A percentile compares a stretch with the other conserved stretches of the same genome.
Conservation (phyloP, 2,329 filamentous ascomycete genomes). For the Geoglossum cookeanum region DNA sequence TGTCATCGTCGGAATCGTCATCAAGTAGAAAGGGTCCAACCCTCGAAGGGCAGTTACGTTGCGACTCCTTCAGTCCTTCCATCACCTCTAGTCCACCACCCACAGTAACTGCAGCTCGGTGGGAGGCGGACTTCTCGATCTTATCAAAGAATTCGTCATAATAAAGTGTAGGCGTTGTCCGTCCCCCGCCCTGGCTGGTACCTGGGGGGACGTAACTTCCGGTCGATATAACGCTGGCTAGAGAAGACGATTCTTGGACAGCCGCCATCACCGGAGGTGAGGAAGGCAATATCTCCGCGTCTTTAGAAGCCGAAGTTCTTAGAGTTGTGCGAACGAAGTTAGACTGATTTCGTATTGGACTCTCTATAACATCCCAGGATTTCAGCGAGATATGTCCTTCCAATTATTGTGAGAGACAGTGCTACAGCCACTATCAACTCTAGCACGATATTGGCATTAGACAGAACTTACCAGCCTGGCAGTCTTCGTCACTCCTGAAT, state of each 20-base stretch:
- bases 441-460: background rate
- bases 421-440: no score
- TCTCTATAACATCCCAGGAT: background rate
- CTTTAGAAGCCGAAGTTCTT: background rate
- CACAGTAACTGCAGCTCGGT: background rate
- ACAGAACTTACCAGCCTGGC: constrained; percentile 17
- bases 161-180: background rate
- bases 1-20: background rate
- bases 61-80: background rate
- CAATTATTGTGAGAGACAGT: background rate
- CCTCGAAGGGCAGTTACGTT: background rate
- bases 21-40: background rate
- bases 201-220: background rate
- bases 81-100: background rate
- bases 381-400: background rate
- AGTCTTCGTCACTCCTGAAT: constrained; percentile 24
- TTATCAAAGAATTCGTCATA: background rate
- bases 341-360: background rate
- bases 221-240: background rate
- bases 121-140: background rate
- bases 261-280: background rate
- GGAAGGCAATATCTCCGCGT: background rate
- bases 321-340: background rate
- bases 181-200: background rate
- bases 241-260: background rate